Percentiles rank a stretch among this genome's conserved stretches.
phyloP scores from a whole-genome alignment of 164 flowering plant species.

The Aristolochia californica region DNA sequence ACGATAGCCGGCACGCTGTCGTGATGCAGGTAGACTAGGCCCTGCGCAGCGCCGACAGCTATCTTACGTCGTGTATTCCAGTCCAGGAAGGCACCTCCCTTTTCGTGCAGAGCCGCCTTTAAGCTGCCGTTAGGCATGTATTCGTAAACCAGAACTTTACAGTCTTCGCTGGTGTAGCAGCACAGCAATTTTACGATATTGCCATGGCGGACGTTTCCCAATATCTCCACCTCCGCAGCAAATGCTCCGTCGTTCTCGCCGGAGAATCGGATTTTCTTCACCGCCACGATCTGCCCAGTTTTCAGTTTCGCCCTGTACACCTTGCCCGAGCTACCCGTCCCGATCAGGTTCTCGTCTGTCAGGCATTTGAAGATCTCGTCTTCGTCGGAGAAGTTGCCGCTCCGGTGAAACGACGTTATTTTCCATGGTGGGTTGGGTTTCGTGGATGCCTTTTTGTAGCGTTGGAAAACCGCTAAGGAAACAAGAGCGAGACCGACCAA shows the following conservation, averaged over 20 bases:
- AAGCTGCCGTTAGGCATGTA: conserved; percentile 76
- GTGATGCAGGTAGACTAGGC: conserved; percentile 70
- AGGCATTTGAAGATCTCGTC: conserved; percentile 30
- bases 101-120: conserved; percentile 54
- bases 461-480: conserved; percentile 22
- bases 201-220: conserved; percentile 48
- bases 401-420: conserved; percentile 35
- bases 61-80: conserved; percentile 43
- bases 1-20: conserved; percentile 65
- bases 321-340: conserved; percentile 50
- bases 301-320: conserved; percentile 47
- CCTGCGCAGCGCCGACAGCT: conserved; percentile 62
- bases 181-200: conserved; percentile 52
- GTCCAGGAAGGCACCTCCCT: conserved; percentile 27
- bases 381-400: conserved; percentile 22
- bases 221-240: conserved; percentile 45
- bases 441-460: conserved; percentile 12
- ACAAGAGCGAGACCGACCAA: conserved; percentile 20
- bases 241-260: conserved; percentile 28
- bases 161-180: conserved; percentile 34
- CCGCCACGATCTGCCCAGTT: conserved; percentile 49
- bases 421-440: conserved; percentile 28
- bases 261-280: conserved; percentile 37
- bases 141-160: conserved; percentile 51
- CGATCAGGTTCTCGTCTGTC: conserved; percentile 40